These are phyloP conservation scores for Sordariomycetes sp. DNA, from an alignment of 2,329 filamentous ascomycete species.

Conservation along the genomic window DNA sequence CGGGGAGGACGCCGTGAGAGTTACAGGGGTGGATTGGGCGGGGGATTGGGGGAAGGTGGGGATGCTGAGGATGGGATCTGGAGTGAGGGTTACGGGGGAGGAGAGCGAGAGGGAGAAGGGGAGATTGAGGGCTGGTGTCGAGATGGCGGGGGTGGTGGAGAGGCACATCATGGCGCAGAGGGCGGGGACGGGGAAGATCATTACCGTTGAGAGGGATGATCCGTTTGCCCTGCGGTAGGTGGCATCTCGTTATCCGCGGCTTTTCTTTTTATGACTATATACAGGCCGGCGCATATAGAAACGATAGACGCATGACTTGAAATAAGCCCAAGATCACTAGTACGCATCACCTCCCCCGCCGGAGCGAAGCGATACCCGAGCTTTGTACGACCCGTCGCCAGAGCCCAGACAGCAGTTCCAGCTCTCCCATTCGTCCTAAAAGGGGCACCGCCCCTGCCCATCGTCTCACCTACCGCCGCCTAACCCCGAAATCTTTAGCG, in stretches of 20 bases:
- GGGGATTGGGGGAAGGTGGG: slow-evolving; percentile 39
- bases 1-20: slow-evolving; percentile 7
- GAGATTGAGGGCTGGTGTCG: slow-evolving; percentile 19
- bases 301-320: neutral
- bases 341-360: no score
- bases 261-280: neutral
- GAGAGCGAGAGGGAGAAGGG: slow-evolving; percentile 17
- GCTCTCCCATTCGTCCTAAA: no score
- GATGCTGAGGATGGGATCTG: slow-evolving; percentile 27
- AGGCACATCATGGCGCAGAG: slow-evolving; percentile 30
- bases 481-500: no score
- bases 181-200: slow-evolving; percentile 32
- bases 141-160: slow-evolving; percentile 28
- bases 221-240: neutral
- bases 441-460: no score
- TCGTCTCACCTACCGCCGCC: no score
- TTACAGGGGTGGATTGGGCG: slow-evolving; percentile 31
- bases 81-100: slow-evolving; percentile 23
- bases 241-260: neutral
- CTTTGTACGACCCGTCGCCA: no score
- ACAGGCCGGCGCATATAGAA: neutral
- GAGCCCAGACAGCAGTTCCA: no score
- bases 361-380: no score
- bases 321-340: no score
- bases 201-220: slow-evolving; percentile 31